Evolutionary conservation across 2,329 filamentous ascomycete species (phyloP), one percentile per base, ranked within the genome.

Genomic region (Fusarium poae): DNA sequence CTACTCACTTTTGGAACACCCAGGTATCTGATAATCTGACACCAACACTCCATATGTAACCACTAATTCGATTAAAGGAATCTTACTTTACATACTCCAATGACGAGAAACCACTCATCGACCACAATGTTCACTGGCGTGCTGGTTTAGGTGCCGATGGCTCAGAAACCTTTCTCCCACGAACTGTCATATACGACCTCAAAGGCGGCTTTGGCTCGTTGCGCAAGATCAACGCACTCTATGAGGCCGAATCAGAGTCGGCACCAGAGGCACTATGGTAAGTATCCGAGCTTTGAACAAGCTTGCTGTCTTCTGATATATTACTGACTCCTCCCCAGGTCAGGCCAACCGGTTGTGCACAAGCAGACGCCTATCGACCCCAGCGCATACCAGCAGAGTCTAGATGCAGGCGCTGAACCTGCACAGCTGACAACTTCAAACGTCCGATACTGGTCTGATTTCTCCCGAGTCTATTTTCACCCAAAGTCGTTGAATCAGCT

Each of bases 371-470:
- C 86, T 11, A 92, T 98, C 53, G 81, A 85, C 37, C 88, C 87
- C 62, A 93, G 88, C 75, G 83, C 88, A 46, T 98, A 97, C 78
- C 93, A 97, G 75, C 85, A 88, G 74, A 91, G 89, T 68, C 87
- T 98, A 5, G 92, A 97, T 71, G 80, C 88, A 30, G 94, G 93
- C 23, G 78, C 86, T 5, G 84, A 90, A 8, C 87, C 91, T 0
- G 86, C 91, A 0, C 81, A 83, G 53, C 84, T 97, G 21, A 91
- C 86, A 2, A 84, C 89, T 2, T 86, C 89, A 9, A 86, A 88
- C 13, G 92, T 98, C n/a, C 88, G 93, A 55, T 98, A 96, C 81
- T 99, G 96, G 95, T 97, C 94, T 32, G 96, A 99, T 79, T 98
- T 94, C 79, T 97, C 93, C 72, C 89, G 93, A 27, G 87, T 96